Percentiles rank a stretch among this genome's conserved stretches.
Evolutionary conservation across 208 protist species (phyloP).

Genomic region (Balamuthia mandrillaris): DNA sequence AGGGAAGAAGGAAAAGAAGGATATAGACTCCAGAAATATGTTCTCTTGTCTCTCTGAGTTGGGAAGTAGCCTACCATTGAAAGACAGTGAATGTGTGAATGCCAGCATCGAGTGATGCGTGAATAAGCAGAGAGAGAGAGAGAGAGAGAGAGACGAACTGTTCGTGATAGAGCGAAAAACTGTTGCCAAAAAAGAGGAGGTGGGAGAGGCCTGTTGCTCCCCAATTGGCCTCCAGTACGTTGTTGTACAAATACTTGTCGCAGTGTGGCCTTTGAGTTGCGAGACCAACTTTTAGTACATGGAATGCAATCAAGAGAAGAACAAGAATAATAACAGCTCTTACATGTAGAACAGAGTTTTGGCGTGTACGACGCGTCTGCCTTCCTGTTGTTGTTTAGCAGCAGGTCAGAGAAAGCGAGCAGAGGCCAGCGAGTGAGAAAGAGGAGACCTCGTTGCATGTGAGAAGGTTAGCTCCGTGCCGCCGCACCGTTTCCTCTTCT

Average conservation of each 20-base stretch:
- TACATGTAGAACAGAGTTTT: conserved; percentile 5
- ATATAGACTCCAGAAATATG: not conserved
- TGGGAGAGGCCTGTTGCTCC: not conserved
- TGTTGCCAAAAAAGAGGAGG: conserved; percentile 7
- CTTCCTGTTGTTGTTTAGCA: not conserved
- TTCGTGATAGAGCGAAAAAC: conserved; percentile 1
- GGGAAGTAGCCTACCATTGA: not conserved
- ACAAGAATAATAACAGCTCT: too few species aligned
- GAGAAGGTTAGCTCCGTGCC: not conserved
- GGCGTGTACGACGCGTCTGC: not conserved
- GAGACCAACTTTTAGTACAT: too few species aligned
- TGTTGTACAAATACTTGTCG: conserved; percentile 22
- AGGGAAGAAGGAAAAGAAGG: not conserved
- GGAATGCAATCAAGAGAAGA: too few species aligned
- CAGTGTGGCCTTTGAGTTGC: too few species aligned
- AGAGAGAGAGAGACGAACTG: not conserved
- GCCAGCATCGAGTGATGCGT: not conserved
- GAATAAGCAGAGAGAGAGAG: not conserved
- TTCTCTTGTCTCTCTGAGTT: not conserved
- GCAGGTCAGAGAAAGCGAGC: not conserved
- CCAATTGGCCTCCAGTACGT: conserved; percentile 2
- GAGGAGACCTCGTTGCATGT: not conserved
- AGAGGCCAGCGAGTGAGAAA: not conserved
- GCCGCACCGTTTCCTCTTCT: not conserved
- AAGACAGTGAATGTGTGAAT: not conserved